Base-by-base conservation (phyloP, 1,284 basidiomycete species). In the Naganishia liquefaciens region DNA sequence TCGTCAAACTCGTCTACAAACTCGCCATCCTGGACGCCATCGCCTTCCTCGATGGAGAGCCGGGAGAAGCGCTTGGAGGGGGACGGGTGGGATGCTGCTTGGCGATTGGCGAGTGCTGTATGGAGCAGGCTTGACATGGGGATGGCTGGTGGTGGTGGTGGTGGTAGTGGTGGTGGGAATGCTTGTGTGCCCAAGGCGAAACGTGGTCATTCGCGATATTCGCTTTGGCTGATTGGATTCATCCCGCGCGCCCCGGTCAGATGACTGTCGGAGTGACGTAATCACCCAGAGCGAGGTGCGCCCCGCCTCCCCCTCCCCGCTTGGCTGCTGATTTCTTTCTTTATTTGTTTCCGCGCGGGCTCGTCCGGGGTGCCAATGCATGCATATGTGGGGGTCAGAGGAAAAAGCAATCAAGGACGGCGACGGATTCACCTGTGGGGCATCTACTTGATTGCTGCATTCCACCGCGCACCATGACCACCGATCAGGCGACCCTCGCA, bases 401-500 rank as follows among this genome's bases (percentile, higher is more conserved):
- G n/a, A n/a, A n/a, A n/a, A n/a, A n/a, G n/a, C n/a, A n/a, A n/a
- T n/a, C n/a, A n/a, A n/a, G n/a, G n/a, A n/a, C n/a, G n/a, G n/a
- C n/a, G n/a, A n/a, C n/a, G n/a, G n/a, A n/a, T n/a, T n/a, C n/a
- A n/a, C n/a, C n/a, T n/a, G n/a, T n/a, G n/a, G n/a, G n/a, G n/a
- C n/a, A n/a, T n/a, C n/a, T n/a, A n/a, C n/a, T n/a, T n/a, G n/a
- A n/a, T n/a, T n/a, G n/a, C n/a, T n/a, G n/a, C 43, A 37, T 40
- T 17, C 28, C 39, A 9, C 21, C 44, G 5, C n/a, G 3, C 55
- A 58, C 25, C 27, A 25, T 40, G 27, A 2, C 47, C 10, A 37
- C 37, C 39, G 91, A 93, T 77, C 87, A 86, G 11, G 86, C 88
- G 0, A 88, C 88, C 0, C 87, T 92, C 73, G 84, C 90, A 42